A percentile compares a stretch with the other conserved stretches of the same genome.
Conservation (phyloP, 1,139 yeast species). For the Diutina siamensis region DNA sequence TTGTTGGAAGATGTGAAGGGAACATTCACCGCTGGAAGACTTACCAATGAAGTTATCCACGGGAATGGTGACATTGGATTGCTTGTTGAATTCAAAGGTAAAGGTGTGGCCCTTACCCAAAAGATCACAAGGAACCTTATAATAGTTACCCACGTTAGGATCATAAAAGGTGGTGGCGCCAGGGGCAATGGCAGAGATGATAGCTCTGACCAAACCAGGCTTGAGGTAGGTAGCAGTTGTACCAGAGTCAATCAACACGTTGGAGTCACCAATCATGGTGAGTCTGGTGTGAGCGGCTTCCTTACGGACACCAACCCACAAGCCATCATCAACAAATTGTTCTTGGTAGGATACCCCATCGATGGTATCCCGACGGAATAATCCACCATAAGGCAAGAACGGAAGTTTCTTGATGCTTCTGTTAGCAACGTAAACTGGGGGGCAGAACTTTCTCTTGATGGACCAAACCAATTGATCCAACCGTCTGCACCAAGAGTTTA, state of each 20-base stretch:
- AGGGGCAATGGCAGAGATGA: not conserved
- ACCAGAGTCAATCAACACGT: not conserved
- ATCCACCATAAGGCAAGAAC: not conserved
- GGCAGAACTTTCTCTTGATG: not conserved
- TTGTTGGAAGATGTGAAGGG: not conserved
- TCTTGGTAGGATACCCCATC: not conserved
- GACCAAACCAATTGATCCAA: not conserved
- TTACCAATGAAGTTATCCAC: not conserved
- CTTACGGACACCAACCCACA: constrained; percentile 4
- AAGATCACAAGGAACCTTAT: not conserved
- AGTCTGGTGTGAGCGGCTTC: not conserved
- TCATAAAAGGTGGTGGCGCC: not conserved
- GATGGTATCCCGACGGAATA: not conserved
- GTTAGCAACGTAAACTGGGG: not conserved
- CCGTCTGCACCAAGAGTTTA: not conserved
- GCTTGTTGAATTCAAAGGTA: not conserved
- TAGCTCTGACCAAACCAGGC: not conserved
- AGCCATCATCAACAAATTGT: not conserved
- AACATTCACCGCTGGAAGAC: not conserved
- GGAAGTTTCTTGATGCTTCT: not conserved
- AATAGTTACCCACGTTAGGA: not conserved
- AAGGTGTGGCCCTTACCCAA: not conserved
- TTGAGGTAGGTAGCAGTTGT: not conserved
- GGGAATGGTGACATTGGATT: not conserved
- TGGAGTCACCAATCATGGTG: not conserved